Evolutionary conservation across 805 yeast genomes (phyloP).

Genomic region (Metschnikowia gruessii): DNA sequence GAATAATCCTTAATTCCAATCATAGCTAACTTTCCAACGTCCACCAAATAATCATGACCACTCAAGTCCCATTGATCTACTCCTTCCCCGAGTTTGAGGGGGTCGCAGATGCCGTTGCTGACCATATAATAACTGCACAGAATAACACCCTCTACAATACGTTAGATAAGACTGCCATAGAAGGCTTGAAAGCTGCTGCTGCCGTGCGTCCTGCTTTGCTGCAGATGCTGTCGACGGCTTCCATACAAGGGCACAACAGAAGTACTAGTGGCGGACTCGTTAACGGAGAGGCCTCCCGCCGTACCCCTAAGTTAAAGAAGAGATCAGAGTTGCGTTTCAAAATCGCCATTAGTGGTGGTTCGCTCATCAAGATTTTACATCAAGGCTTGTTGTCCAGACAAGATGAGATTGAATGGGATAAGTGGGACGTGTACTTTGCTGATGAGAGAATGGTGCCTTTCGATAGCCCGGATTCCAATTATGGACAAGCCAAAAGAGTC

Average conservation of each 20-base stretch:
- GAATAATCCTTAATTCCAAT: too few species aligned
- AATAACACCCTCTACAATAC: slow-evolving; percentile 58
- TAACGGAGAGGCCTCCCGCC: slow-evolving; percentile 12
- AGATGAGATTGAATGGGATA: slow-evolving; percentile 79
- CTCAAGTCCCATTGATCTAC: slow-evolving; percentile 90
- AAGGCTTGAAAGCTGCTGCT: slow-evolving; percentile 28
- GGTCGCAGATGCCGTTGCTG: slow-evolving; percentile 96
- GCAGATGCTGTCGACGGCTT: slow-evolving; percentile 13
- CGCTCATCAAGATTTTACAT: slow-evolving; percentile 77
- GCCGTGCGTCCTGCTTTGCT: slow-evolving; percentile 16
- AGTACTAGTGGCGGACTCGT: slow-evolving; percentile 16
- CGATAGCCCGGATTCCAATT: slow-evolving; percentile 77
- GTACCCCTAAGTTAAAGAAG: slow-evolving; percentile 42
- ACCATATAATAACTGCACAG: slow-evolving; percentile 87
- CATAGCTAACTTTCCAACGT: neutral
- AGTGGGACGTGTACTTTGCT: slow-evolving; percentile 95
- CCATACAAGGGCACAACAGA: slow-evolving; percentile 16
- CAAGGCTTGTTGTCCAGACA: slow-evolving; percentile 77
- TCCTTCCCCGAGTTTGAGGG: slow-evolving; percentile 87
- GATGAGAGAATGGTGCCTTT: slow-evolving; percentile 95
- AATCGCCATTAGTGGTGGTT: slow-evolving; percentile 92
- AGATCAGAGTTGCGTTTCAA: slow-evolving; percentile 71
- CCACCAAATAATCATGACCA: slow-evolving; percentile 55
- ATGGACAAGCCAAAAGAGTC: slow-evolving; percentile 82
- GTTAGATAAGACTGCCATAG: slow-evolving; percentile 34